phyloP scores from a whole-genome alignment of 1,284 basidiomycete genomes.

The Tremellales sp. region DNA sequence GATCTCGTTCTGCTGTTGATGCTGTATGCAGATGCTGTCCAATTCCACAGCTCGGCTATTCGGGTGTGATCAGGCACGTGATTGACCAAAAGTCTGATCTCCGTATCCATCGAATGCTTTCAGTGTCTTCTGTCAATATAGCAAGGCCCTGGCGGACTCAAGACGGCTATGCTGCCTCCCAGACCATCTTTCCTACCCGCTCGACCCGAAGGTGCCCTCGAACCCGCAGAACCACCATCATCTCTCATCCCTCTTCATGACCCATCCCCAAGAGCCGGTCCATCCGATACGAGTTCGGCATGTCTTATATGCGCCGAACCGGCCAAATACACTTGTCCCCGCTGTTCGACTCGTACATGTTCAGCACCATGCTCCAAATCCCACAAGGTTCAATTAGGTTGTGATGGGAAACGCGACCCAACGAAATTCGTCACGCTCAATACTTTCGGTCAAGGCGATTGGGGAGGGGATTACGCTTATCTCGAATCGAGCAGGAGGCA shows the following conservation, averaged over 20 bases:
- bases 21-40: too few relatives aligned
- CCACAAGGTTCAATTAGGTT: conserved; percentile 63
- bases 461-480: conserved; percentile 80
- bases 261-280: too few relatives aligned
- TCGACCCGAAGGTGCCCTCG: not conserved
- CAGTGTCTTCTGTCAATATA: too few relatives aligned
- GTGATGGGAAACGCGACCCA: conserved; percentile 70
- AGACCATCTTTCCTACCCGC: not conserved
- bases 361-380: conserved; percentile 64
- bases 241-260: not conserved
- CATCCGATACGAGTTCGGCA: not conserved
- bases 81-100: too few relatives aligned
- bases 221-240: not conserved
- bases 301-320: not conserved
- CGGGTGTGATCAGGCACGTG: too few relatives aligned
- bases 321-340: conserved; percentile 72
- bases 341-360: conserved; percentile 66
- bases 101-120: too few relatives aligned
- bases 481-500: conserved; percentile 73
- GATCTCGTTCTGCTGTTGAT: too few relatives aligned
- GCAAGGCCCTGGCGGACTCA: too few relatives aligned
- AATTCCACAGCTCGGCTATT: too few relatives aligned
- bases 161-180: not conserved
- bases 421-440: conserved; percentile 72
- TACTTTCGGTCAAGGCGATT: conserved; percentile 68